Percentiles rank a stretch among this genome's conserved stretches.
Evolutionary conservation across 2,329 filamentous ascomycete genomes (phyloP).

Genomic region (Penicillium glabrum): DNA sequence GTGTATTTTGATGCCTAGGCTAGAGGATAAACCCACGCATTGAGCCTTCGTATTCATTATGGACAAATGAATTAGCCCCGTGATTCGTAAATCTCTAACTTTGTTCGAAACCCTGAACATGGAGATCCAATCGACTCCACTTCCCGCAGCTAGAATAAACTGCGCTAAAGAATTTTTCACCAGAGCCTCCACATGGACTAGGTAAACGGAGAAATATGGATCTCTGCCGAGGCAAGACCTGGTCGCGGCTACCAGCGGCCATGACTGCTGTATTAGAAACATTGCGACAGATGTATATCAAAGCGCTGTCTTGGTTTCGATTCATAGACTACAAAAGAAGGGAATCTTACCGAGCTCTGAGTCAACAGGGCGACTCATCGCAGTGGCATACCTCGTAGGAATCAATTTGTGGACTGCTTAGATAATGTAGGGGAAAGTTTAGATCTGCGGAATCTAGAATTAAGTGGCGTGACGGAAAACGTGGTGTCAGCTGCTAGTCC

Average conservation of each 20-base stretch:
- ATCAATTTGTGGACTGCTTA: neutral
- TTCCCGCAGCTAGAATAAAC: neutral
- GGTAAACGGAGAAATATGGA: neutral
- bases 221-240: neutral
- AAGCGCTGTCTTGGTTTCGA: neutral
- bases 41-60: neutral
- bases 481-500: slow-evolving; percentile 6
- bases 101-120: neutral
- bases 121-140: slow-evolving; percentile 2
- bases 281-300: neutral
- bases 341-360: neutral
- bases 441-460: neutral
- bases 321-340: neutral
- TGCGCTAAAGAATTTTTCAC: neutral
- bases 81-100: neutral
- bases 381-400: neutral
- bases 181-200: neutral
- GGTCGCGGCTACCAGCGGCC: neutral
- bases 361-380: neutral
- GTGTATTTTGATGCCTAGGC: neutral
- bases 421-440: neutral
- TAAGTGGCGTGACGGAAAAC: slow-evolving; percentile 5
- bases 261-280: neutral
- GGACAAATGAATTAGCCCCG: neutral
- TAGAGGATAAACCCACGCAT: neutral